Base-by-base conservation (phyloP, 495 filamentous ascomycete species). In the Penicillium simplicissimum region DNA sequence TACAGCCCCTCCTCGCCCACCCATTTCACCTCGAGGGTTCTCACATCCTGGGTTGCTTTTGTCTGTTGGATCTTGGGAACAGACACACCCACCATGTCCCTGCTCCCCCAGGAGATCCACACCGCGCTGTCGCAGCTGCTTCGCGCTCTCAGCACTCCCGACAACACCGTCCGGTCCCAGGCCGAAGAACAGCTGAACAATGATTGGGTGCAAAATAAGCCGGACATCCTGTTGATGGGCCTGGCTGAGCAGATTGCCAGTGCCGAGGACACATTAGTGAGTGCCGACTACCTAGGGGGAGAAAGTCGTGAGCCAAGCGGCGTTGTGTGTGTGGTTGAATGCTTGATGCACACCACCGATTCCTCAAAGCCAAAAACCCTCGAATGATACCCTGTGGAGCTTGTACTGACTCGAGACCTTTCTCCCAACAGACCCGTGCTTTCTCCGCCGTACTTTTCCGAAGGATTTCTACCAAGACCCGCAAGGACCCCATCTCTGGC, bases 381-480 rank as follows among this genome's bases (percentile, higher is more conserved):
- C 19, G 35, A 66, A 38, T 57, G 31, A 38, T 59, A 17, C n/a
- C 4, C 4, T 15, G 14, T 49, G 13, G 45, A 49, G 14, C 45
- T 8, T 49, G 45, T 17, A 33, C 51, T 53, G 51, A 53, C 51
- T 53, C 31, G 31, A 33, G 34, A 21, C 7, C 3, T 21, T 10
- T 35, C 8, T 19, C 6, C 19, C n/a, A 36, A 52, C 65, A 97
- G 93, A 86, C 85, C 33, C 90, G 95, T 63, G 88, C 92, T 42
- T 98, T 96, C 71, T 86, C 94, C 21, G 91, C 95, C 42, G 93
- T 99, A 31, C 87, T 99, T 58, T 97, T 99, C 77, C 88, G 96
- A 66, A 86, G 92, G 71, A 96, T 97, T 74, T 85, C 96, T 14
- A 91, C 89, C 58, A 96, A 93, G 74, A 87, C 90, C 38, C 85